Conservation (phyloP, 2,329 filamentous ascomycete genomes). For the Exophiala mesophila region DNA sequence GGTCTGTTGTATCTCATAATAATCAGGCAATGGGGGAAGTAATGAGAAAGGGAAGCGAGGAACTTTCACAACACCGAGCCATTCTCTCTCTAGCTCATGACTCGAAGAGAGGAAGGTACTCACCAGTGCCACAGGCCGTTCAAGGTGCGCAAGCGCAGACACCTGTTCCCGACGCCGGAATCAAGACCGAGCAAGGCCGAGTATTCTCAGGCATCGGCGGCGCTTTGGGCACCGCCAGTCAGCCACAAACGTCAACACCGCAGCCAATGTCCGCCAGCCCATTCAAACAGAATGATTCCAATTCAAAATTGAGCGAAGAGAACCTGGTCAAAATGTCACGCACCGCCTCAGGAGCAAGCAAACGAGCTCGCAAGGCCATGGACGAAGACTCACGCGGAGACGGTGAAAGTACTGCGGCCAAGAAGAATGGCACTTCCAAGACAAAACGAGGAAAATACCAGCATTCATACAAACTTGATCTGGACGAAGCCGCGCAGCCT, state of each 20-base stretch:
- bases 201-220: constrained; percentile 92
- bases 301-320: constrained; percentile 40
- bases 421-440: constrained; percentile 13
- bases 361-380: constrained; percentile 63
- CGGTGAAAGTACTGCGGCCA: constrained; percentile 52
- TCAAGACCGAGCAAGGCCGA: constrained; percentile 90
- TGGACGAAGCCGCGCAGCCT: constrained; percentile 18
- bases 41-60: constrained; percentile 47
- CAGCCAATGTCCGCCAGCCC: constrained; percentile 40
- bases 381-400: constrained; percentile 67
- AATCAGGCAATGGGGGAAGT: constrained; percentile 34
- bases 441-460: constrained; percentile 25
- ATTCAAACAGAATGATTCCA: constrained; percentile 46
- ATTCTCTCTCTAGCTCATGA: constrained; percentile 69
- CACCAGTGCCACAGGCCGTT: constrained; percentile 86
- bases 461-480: constrained; percentile 25
- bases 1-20: constrained; percentile 31
- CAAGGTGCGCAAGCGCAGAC: constrained; percentile 83
- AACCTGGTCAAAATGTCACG: constrained; percentile 38
- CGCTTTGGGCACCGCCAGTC: constrained; percentile 54
- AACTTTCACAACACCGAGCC: constrained; percentile 58
- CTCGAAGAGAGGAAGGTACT: constrained; percentile 75
- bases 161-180: constrained; percentile 76
- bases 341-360: constrained; percentile 47
- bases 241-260: constrained; percentile 35